A percentile compares a stretch with the other conserved stretches of the same genome.
These are phyloP conservation scores for Russula griseocarnosa DNA, from an alignment of 768 basidiomycete genomes.

Conservation along the genomic window DNA sequence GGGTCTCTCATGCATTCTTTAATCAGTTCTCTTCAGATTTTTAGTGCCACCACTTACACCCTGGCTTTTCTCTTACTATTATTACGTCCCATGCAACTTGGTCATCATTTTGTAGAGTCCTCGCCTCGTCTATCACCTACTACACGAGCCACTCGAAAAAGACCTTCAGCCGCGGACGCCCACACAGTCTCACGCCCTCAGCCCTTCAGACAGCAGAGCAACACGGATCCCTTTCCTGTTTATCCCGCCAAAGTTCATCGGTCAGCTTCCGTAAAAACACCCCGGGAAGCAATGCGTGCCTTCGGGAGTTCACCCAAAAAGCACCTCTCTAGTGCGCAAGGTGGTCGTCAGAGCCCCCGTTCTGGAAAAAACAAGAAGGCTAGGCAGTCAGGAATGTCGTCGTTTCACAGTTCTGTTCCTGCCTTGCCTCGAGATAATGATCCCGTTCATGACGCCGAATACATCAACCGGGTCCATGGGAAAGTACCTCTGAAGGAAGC, in stretches of 20 bases:
- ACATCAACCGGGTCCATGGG: conserved; percentile 34
- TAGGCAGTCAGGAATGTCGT: conserved; percentile 6
- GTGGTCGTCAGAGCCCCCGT: conserved; percentile 9
- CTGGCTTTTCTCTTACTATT: conserved; percentile 44
- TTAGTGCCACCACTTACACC: conserved; percentile 41
- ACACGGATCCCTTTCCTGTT: not conserved
- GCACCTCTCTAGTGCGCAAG: conserved; percentile 4
- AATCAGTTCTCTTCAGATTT: conserved; percentile 5
- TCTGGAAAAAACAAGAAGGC: conserved; percentile 2
- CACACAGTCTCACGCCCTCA: conserved; percentile 27
- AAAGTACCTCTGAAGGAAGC: conserved; percentile 33
- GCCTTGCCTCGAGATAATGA: conserved; percentile 18
- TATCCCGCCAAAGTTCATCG: conserved; percentile 17
- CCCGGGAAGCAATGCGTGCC: conserved; percentile 18
- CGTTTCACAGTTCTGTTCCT: conserved; percentile 9
- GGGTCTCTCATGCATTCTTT: conserved; percentile 1
- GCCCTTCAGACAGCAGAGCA: not conserved
- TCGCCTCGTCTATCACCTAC: conserved; percentile 25
- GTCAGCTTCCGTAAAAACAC: conserved; percentile 1
- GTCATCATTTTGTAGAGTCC: conserved; percentile 36
- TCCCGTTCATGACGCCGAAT: conserved; percentile 38
- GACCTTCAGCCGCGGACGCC: conserved; percentile 44
- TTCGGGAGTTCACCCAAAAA: conserved; percentile 20
- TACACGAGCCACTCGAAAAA: conserved; percentile 41
- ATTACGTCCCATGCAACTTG: conserved; percentile 57